A percentile compares a stretch with the other conserved stretches of the same genome.
These are phyloP conservation scores for Fusarium incarnatum DNA, from an alignment of 2,329 filamentous ascomycete species.

Conservation along the genomic window DNA sequence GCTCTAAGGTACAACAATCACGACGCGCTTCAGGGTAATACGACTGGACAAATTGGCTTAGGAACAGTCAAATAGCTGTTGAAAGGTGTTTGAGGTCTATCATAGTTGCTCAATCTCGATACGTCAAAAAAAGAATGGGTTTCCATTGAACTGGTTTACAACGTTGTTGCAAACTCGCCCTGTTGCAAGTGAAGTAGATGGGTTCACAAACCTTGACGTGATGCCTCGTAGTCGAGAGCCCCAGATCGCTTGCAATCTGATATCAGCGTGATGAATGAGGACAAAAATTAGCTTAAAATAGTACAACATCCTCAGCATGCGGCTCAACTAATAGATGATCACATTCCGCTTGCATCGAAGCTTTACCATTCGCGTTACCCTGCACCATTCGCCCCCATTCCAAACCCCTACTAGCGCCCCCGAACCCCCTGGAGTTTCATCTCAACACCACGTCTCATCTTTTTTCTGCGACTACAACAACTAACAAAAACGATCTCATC, in stretches of 20 bases:
- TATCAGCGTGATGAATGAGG: neutral
- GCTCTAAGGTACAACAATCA: no score
- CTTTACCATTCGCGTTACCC: conserved; percentile 24
- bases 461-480: conserved; percentile 6
- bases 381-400: conserved; percentile 26
- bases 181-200: fast-evolving
- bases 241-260: fast-evolving
- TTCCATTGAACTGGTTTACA: fast-evolving
- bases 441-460: conserved; percentile 39
- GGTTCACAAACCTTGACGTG: neutral
- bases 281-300: neutral
- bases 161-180: fast-evolving
- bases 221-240: neutral
- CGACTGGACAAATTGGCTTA: no score
- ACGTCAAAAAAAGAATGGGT: neutral
- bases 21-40: no score
- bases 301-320: neutral
- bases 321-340: neutral
- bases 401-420: conserved; percentile 33
- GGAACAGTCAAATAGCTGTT: no score
- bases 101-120: neutral
- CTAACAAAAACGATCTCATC: neutral
- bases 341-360: neutral
- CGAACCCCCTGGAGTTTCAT: conserved; percentile 32
- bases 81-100: neutral